Evolutionary conservation across 176 grass and related monocot genomes (phyloP).

Genomic region (Aegilops sharonensis): DNA sequence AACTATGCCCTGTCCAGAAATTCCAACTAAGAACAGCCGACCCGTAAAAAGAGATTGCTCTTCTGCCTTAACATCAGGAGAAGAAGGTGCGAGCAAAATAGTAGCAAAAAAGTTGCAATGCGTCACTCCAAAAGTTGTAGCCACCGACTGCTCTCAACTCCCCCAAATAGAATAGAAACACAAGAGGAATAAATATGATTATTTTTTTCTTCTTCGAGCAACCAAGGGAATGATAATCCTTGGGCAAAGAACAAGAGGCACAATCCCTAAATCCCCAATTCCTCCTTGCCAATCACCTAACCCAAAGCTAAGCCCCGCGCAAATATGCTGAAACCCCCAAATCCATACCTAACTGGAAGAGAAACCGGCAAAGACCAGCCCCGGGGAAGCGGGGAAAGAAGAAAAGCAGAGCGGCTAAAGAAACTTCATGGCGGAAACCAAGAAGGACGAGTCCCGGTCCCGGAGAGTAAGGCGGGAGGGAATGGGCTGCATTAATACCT

Average conservation of each 20-base stretch:
- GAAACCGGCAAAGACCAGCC: neutral
- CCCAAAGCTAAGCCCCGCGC: too few relatives aligned
- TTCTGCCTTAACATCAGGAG: neutral
- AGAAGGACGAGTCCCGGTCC: neutral
- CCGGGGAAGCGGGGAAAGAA: neutral
- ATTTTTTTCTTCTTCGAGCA: neutral
- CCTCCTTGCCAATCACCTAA: constrained; percentile 4
- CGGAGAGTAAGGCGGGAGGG: neutral
- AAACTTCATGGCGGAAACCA: neutral
- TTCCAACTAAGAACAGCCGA: neutral
- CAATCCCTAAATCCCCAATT: constrained; percentile 10
- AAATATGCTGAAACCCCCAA: neutral
- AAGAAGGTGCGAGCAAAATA: neutral
- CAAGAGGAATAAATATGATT: neutral
- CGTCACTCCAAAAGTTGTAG: neutral
- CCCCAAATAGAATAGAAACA: neutral
- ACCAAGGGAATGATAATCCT: constrained; percentile 22
- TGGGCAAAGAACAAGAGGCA: neutral
- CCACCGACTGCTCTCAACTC: constrained; percentile 4
- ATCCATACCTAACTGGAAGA: neutral
- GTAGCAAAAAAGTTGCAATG: neutral
- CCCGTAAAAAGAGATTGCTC: neutral
- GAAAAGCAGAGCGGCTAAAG: neutral
- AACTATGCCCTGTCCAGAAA: neutral
- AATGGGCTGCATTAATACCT: constrained; percentile 67